phyloP scores from a whole-genome alignment of 1,139 yeast genomes.

The Magnusiomyces suaveolens region DNA sequence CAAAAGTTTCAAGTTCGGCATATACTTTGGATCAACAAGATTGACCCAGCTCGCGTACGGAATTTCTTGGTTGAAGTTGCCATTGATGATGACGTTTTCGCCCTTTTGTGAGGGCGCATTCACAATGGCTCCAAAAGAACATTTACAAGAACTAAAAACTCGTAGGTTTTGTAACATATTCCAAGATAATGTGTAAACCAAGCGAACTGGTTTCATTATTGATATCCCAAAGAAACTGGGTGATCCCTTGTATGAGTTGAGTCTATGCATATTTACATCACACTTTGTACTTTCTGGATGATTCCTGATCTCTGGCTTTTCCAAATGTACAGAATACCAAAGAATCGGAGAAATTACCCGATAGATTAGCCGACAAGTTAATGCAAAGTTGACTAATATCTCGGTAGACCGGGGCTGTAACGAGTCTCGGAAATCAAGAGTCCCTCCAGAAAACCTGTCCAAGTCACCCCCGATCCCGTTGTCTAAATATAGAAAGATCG shows the following conservation, averaged over 20 bases:
- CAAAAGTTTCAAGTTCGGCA: not conserved
- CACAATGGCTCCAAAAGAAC: not conserved
- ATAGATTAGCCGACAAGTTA: not conserved
- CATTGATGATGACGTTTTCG: not conserved
- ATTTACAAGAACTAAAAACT: not conserved
- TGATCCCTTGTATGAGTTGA: not conserved
- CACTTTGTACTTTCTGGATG: not conserved
- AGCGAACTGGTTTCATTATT: not conserved
- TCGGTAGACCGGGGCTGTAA: not conserved
- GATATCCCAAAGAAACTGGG: not conserved
- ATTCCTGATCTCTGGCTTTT: not conserved
- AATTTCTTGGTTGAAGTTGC: not conserved
- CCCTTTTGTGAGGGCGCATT: not conserved
- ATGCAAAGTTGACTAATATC: not conserved
- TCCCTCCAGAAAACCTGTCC: not conserved
- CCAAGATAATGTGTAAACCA: not conserved
- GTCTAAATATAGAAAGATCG: not conserved
- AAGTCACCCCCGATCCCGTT: not conserved
- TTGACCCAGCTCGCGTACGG: not conserved
- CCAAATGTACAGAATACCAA: not conserved
- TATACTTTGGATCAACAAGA: not conserved
- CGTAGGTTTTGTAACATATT: not conserved
- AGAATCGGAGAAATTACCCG: not conserved
- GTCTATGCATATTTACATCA: not conserved
- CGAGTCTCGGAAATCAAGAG: not conserved